Evolutionary conservation across 768 basidiomycete genomes (phyloP), one percentile per base, ranked within the genome.

Genomic region (Crepidotus variabilis): DNA sequence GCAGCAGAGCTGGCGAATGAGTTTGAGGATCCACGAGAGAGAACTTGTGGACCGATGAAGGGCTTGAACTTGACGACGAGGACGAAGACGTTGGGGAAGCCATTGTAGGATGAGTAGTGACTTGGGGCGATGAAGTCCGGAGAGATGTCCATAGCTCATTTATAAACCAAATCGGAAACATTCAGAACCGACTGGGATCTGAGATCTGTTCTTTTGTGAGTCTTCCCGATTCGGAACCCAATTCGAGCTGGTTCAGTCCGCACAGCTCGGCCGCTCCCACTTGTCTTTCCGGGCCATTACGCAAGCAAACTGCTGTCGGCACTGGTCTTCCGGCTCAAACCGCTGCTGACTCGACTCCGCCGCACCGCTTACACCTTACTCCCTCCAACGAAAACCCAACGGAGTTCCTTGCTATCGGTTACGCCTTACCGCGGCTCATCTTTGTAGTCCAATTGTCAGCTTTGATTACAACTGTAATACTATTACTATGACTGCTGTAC

Each of bases 1-100:
- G 78, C 53, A 90, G 76, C 50, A 90, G 78, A 13, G 80, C 85
- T 13, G 83, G 82, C 1, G 84, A 82, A 68, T 90, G 89, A 0
- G 72, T 65, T 0, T 83, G 67, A 16, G 86, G 76, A 71, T 88
- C 82, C 50, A 89, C 82, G 67, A 90, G 84, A 58, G 72, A 74
- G 22, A 75, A 74, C 22, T 70, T 75, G 65, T 80, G 76, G 57
- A 78, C 56, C 14, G 73, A 65, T 14, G 74, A 72, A 10, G 70
- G 67, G 14, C 62, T 60, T 48, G 67, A 51, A 49, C n/a, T n/a
- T n/a, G 69, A 65, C 0, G 69, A 65, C 50, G 71, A 66, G 0
- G 70, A 63, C 14, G 69, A 65, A 34, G 64, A 59, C 0, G 67
- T 52, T 23, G 61, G 55, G 23, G 64, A 63, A 47, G 60, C 57